These are phyloP conservation scores for Candida mattraensis DNA, from an alignment of 805 yeast species.

Conservation along the genomic window DNA sequence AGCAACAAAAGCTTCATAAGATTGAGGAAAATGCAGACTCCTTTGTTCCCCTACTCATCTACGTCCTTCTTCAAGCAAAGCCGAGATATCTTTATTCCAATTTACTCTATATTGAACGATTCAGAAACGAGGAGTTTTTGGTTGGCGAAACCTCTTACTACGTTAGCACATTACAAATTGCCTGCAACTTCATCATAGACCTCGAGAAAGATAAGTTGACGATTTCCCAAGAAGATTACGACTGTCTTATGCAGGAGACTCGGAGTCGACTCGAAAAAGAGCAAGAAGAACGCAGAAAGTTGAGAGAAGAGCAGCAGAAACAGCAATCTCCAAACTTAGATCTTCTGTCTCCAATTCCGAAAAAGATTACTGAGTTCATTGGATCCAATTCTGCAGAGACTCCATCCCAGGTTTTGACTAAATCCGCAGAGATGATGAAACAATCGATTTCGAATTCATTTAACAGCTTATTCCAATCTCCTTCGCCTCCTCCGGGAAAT, in stretches of 20 bases:
- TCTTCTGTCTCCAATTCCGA: conserved; percentile 28
- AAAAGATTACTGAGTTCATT: conserved; percentile 25
- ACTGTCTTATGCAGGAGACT: conserved; percentile 43
- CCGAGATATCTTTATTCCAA: conserved; percentile 72
- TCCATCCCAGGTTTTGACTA: conserved; percentile 37
- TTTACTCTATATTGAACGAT: conserved; percentile 80
- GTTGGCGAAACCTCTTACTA: conserved; percentile 91
- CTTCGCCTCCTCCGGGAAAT: conserved; percentile 15
- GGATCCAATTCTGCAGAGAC: conserved; percentile 26
- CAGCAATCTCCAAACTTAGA: conserved; percentile 6
- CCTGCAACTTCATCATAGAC: conserved; percentile 73
- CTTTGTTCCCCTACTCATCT: conserved; percentile 85
- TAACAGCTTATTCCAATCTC: conserved; percentile 19
- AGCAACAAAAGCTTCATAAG: conserved; percentile 37
- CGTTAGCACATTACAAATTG: conserved; percentile 86
- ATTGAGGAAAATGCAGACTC: conserved; percentile 88
- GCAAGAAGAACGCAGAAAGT: conserved; percentile 21
- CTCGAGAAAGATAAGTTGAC: conserved; percentile 59
- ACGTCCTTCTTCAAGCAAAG: conserved; percentile 69
- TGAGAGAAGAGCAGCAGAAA: conserved; percentile 10
- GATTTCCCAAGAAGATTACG: conserved; percentile 58
- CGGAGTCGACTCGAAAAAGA: conserved; percentile 41
- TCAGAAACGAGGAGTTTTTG: conserved; percentile 70
- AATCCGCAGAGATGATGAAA: conserved; percentile 37
- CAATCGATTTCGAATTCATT: conserved; percentile 34